Conservation (phyloP, 129 eudicot species). For the Calendula officinalis region DNA sequence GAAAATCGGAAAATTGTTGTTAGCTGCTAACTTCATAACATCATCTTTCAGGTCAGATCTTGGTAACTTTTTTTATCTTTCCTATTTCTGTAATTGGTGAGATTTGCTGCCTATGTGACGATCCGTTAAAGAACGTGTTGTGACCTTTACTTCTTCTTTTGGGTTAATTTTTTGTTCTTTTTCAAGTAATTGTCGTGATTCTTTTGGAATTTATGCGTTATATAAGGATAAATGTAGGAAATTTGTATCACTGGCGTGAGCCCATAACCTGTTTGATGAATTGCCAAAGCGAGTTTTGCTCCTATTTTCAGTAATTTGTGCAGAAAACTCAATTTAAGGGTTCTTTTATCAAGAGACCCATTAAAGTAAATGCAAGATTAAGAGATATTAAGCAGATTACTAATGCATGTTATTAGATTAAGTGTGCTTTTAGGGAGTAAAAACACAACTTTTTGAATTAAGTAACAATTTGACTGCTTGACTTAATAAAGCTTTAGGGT, state of each 20-base stretch:
- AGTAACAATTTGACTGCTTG: too few relatives aligned
- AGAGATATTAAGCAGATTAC: too few relatives aligned
- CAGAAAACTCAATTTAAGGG: background rate
- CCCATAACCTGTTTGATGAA: conserved; percentile 12
- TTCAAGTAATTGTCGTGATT: background rate
- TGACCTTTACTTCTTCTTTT: too few relatives aligned
- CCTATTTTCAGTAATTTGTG: background rate
- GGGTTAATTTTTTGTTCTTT: background rate
- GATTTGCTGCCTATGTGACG: background rate
- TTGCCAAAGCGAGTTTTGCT: conserved; percentile 4
- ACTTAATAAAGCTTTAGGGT: too few relatives aligned
- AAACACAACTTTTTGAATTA: too few relatives aligned
- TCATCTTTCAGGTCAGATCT: background rate
- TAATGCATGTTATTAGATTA: too few relatives aligned
- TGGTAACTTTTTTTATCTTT: background rate
- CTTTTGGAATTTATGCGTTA: background rate
- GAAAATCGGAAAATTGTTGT: too few relatives aligned
- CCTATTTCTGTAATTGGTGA: too few relatives aligned
- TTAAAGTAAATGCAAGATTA: too few relatives aligned
- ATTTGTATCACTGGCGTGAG: too few relatives aligned
- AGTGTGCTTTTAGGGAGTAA: too few relatives aligned
- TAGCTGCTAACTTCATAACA: background rate
- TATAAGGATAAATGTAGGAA: background rate
- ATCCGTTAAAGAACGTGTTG: background rate
- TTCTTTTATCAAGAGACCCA: background rate